A percentile compares a stretch with the other conserved stretches of the same genome.
Evolutionary conservation across 495 filamentous ascomycete species (phyloP).

Genomic region (Niebla homalea): DNA sequence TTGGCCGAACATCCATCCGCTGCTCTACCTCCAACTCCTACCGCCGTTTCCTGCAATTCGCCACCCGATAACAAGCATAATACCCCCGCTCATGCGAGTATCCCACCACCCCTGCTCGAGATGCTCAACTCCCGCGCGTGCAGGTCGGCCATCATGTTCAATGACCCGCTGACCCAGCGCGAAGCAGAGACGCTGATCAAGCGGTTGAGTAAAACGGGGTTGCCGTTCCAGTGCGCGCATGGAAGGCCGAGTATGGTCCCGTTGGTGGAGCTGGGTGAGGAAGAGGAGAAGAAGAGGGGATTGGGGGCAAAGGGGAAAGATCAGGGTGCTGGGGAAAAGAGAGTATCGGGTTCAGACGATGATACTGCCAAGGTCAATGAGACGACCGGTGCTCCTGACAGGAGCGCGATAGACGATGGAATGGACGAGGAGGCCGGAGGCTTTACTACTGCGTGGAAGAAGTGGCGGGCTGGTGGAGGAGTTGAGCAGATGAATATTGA

Average conservation of each 20-base stretch:
- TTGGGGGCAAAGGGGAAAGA: background rate
- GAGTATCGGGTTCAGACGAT: background rate
- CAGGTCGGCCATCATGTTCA: slow-evolving; percentile 93
- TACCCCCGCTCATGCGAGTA: background rate
- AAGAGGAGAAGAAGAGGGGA: background rate
- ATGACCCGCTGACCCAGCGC: slow-evolving; percentile 52
- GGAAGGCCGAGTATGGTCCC: slow-evolving; percentile 70
- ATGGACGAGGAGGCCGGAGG: background rate
- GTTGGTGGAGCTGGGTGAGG: slow-evolving; percentile 38
- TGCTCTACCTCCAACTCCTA: background rate
- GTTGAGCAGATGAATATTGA: background rate
- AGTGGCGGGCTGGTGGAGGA: background rate
- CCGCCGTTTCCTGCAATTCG: background rate
- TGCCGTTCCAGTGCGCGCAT: slow-evolving; percentile 91
- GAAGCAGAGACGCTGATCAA: slow-evolving; percentile 55
- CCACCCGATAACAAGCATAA: too few species aligned
- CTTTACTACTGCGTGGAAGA: slow-evolving; percentile 12
- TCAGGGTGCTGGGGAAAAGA: background rate
- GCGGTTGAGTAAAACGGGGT: slow-evolving; percentile 52
- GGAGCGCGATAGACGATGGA: background rate
- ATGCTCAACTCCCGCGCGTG: slow-evolving; percentile 84
- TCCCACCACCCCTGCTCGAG: slow-evolving; percentile 64
- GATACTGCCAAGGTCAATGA: background rate
- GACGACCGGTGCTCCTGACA: background rate
- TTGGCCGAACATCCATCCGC: slow-evolving; percentile 20